Conservation (phyloP, 768 basidiomycete species). For the Podaxis carcinomalis region DNA sequence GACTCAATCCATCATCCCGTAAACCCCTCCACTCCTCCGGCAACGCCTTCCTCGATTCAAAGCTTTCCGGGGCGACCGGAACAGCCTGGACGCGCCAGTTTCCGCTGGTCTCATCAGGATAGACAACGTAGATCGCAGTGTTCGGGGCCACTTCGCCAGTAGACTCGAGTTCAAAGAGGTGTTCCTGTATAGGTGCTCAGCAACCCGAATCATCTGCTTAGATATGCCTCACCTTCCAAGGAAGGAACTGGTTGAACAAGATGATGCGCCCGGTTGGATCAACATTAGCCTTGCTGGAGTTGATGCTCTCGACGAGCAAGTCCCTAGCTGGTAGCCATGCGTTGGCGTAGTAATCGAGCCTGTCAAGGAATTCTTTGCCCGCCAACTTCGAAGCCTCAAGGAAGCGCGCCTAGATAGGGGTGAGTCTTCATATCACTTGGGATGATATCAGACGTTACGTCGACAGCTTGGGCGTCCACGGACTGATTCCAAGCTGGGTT, state of each 20-base stretch:
- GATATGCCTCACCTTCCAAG: slow-evolving; percentile 73
- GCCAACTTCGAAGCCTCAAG: slow-evolving; percentile 74
- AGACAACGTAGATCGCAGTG: slow-evolving; percentile 80
- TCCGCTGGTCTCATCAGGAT: slow-evolving; percentile 73
- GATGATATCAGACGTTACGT: slow-evolving; percentile 47
- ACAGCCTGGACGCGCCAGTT: slow-evolving; percentile 95
- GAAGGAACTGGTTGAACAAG: slow-evolving; percentile 72
- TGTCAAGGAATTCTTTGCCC: slow-evolving; percentile 79
- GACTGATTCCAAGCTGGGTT: slow-evolving; percentile 94
- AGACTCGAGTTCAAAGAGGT: slow-evolving; percentile 83
- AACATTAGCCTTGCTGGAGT: slow-evolving; percentile 48
- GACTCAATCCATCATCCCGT: slow-evolving; percentile 77
- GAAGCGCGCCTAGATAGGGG: slow-evolving; percentile 58
- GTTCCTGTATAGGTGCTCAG: slow-evolving; percentile 43
- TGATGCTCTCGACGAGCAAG: slow-evolving; percentile 57
- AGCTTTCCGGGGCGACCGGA: slow-evolving; percentile 75
- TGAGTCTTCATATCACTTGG: background rate
- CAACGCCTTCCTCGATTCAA: slow-evolving; percentile 86
- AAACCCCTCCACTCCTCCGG: slow-evolving; percentile 94
- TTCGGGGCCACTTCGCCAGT: slow-evolving; percentile 39
- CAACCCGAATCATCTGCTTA: background rate
- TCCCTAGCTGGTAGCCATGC: slow-evolving; percentile 93
- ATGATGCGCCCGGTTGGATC: slow-evolving; percentile 78
- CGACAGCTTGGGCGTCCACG: slow-evolving; percentile 56
- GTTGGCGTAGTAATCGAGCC: slow-evolving; percentile 77